These are phyloP conservation scores for Chlamydomonas sp. DNA, from an alignment of 139 green algal genomes.

Conservation along the genomic window DNA sequence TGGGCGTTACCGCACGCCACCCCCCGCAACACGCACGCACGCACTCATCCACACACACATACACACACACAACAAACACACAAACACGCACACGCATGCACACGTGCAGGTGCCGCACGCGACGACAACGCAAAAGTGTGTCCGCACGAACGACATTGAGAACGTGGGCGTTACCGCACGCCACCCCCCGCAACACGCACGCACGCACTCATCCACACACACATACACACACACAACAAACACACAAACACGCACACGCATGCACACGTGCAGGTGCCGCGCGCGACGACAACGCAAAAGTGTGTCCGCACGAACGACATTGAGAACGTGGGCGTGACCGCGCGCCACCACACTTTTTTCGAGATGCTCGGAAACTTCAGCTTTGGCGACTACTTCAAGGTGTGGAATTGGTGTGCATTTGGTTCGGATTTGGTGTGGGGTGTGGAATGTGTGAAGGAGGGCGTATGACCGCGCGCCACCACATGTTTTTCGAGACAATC, in stretches of 20 bases:
- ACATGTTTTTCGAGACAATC: neutral
- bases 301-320: conserved; percentile 95
- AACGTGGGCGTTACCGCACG: conserved; percentile 89
- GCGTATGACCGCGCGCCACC: neutral
- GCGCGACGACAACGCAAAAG: conserved; percentile 90
- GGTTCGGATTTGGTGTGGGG: neutral
- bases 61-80: no score
- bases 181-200: no score
- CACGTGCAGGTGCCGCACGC: conserved; percentile 52
- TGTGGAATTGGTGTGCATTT: conserved; percentile 6
- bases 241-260: no score
- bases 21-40: no score
- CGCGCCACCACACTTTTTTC: conserved; percentile 94
- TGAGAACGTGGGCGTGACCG: conserved; percentile 90
- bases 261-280: no score
- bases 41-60: no score
- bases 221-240: no score
- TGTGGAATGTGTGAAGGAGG: neutral
- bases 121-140: conserved; percentile 93
- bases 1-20: conserved; percentile 80
- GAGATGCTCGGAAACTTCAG: conserved; percentile 96
- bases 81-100: no score
- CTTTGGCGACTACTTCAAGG: conserved; percentile 95
- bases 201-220: no score
- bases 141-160: conserved; percentile 94